Evolutionary conservation across 1,284 basidiomycete species (phyloP).

Genomic region (Heterobasidion parviporum): DNA sequence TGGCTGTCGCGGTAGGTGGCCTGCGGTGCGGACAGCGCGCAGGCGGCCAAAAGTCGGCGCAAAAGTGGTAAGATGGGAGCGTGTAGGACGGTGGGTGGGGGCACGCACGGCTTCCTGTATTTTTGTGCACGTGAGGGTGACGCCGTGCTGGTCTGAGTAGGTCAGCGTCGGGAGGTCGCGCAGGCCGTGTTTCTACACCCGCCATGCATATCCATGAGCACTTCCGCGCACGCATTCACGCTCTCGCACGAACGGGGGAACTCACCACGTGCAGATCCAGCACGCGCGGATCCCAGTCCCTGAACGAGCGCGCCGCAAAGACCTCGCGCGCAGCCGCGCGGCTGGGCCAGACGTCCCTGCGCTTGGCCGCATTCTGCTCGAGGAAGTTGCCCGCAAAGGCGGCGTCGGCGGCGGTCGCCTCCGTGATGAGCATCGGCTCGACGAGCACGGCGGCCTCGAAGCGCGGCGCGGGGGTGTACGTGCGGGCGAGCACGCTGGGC

Average conservation of each 20-base stretch:
- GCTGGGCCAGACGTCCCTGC: slow-evolving; percentile 43
- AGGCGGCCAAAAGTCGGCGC: too few relatives aligned
- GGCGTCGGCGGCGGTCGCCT: slow-evolving; percentile 7
- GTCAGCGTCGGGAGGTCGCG: slow-evolving; percentile 32
- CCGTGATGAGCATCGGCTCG: slow-evolving; percentile 34
- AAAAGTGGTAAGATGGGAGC: too few relatives aligned
- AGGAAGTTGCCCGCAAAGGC: slow-evolving; percentile 15
- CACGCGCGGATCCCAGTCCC: slow-evolving; percentile 42
- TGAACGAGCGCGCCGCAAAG: slow-evolving; percentile 28
- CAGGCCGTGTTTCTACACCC: slow-evolving; percentile 34
- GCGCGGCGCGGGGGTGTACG: slow-evolving; percentile 31
- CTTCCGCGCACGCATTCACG: too few relatives aligned
- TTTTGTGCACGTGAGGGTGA: slow-evolving; percentile 42
- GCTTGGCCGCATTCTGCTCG: slow-evolving; percentile 23
- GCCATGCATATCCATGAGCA: neutral
- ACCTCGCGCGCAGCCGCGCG: slow-evolving; percentile 34
- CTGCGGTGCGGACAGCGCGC: slow-evolving; percentile 16
- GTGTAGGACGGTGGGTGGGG: too few relatives aligned
- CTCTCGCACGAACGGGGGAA: slow-evolving; percentile 2
- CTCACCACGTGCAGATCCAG: slow-evolving; percentile 34
- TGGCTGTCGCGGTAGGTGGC: slow-evolving; percentile 35
- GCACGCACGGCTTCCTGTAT: slow-evolving; percentile 29
- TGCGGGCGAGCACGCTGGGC: slow-evolving; percentile 29
- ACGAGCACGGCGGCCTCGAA: slow-evolving; percentile 32
- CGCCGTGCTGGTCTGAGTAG: slow-evolving; percentile 39